Evolutionary conservation across 495 filamentous ascomycete genomes (phyloP), one percentile per base, ranked within the genome.

Genomic region (Penicillium verhagenii): DNA sequence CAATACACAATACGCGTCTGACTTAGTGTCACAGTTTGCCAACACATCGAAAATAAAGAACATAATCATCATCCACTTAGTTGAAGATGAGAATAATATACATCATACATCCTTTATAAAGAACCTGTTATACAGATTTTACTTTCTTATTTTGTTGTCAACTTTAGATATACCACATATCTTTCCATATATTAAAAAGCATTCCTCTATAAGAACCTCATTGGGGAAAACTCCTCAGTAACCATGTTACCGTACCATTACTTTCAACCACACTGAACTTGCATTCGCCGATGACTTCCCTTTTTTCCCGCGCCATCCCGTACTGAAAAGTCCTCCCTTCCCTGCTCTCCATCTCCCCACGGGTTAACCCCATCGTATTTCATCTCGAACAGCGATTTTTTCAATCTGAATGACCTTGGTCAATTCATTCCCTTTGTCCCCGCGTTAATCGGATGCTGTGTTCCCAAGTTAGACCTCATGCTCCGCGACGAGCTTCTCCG

Each of bases 371-470:
- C 71, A 70, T 69, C 72, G 46, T 68, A 80, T 84, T 64, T 76
- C 84, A 88, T 84, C 57, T 48, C 66, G 71, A 48, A 54, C 57
- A 79, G 69, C 74, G 72, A 79, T 77, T 73, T 76, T 74, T 76
- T 63, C 66, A 54, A 60, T 71, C 74, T 76, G 74, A 73, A 75
- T 77, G 76, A 75, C 71, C 69, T 70, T 70, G 68, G 70, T 77
- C 71, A 67, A 67, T 65, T 54, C 57, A 65, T 62, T 66, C 61
- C 67, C 64, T 58, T 79, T 78, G 72, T 75, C 65, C 70, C 74
- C 74, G 64, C 76, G 77, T 75, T 76, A 78, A 79, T 82, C 80
- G 78, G 77, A 83, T 83, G 81, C 78, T 75, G 75, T 72, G 75
- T 76, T 71, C 70, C 72, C 68, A 68, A 73, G 69, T 61, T 76